Percentiles rank a stretch among this genome's conserved stretches.
Evolutionary conservation across 2,329 filamentous ascomycete genomes (phyloP).

Genomic region (Scleromitrula shiraiana): DNA sequence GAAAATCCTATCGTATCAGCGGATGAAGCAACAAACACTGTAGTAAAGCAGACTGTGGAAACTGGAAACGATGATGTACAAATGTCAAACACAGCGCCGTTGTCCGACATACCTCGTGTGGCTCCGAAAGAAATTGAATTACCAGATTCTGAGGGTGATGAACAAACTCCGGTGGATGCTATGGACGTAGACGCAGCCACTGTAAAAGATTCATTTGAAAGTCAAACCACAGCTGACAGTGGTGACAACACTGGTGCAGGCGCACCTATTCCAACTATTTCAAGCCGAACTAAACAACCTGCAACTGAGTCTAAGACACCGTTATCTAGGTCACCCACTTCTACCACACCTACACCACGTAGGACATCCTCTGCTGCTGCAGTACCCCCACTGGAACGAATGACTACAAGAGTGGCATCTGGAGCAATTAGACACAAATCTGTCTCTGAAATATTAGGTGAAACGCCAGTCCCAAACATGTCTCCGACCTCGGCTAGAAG

Average conservation of each 20-base stretch:
- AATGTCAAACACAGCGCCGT: neutral
- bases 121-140: slow-evolving; percentile 16
- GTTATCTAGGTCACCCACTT: slow-evolving; percentile 12
- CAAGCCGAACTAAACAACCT: slow-evolving; percentile 3
- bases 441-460: slow-evolving; percentile 63
- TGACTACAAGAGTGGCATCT: slow-evolving; percentile 62
- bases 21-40: neutral
- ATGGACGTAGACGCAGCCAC: slow-evolving; percentile 25
- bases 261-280: neutral
- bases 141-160: slow-evolving; percentile 24
- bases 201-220: slow-evolving; percentile 25
- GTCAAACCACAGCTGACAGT: slow-evolving; percentile 12
- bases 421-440: slow-evolving; percentile 65
- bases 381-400: slow-evolving; percentile 40
- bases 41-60: neutral
- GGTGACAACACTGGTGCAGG: neutral
- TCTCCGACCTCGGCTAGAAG: slow-evolving; percentile 14
- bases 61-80: neutral
- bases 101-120: slow-evolving; percentile 5
- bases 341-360: slow-evolving; percentile 19
- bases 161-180: slow-evolving; percentile 18
- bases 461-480: slow-evolving; percentile 38
- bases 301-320: slow-evolving; percentile 12
- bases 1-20: neutral
- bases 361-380: slow-evolving; percentile 22